Percentiles rank a stretch among this genome's conserved stretches.
Evolutionary conservation across 768 basidiomycete genomes (phyloP).

Genomic region (Hydnomerulius pinastri): DNA sequence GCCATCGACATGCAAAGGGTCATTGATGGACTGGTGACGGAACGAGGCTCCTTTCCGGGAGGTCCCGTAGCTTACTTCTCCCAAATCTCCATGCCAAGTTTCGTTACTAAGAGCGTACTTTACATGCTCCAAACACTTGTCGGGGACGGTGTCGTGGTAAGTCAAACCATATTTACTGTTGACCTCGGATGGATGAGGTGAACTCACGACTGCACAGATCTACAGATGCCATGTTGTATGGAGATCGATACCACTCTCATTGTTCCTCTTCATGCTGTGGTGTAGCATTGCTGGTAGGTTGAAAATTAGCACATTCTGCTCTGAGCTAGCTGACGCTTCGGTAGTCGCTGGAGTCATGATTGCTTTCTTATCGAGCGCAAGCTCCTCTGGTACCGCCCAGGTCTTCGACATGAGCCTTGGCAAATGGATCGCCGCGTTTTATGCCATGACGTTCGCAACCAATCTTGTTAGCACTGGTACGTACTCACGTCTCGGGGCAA

Average conservation of each 20-base stretch:
- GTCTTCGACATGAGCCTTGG: slow-evolving; percentile 30
- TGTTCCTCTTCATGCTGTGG: slow-evolving; percentile 33
- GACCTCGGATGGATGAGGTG: no score
- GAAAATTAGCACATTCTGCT: no score
- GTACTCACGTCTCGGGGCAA: slow-evolving; percentile 3
- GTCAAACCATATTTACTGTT: slow-evolving; percentile 1
- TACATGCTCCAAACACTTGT: slow-evolving; percentile 29
- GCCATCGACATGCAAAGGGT: slow-evolving; percentile 25
- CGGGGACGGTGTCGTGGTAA: slow-evolving; percentile 32
- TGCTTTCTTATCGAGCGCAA: slow-evolving; percentile 15
- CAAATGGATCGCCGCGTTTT: slow-evolving; percentile 38
- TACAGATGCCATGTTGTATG: slow-evolving; percentile 35
- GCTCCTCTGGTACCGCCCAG: slow-evolving; percentile 16
- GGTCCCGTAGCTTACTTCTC: slow-evolving; percentile 27
- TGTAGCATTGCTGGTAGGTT: slow-evolving; percentile 24
- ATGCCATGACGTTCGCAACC: slow-evolving; percentile 30
- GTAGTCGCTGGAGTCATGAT: neutral
- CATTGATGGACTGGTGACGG: slow-evolving; percentile 27
- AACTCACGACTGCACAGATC: slow-evolving; percentile 15
- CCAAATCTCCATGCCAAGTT: slow-evolving; percentile 26
- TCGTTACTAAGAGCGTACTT: slow-evolving; percentile 26
- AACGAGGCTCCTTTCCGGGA: slow-evolving; percentile 17
- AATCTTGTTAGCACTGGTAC: slow-evolving; percentile 36
- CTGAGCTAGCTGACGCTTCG: no score
- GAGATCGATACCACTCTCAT: slow-evolving; percentile 28